phyloP scores from a whole-genome alignment of 495 filamentous ascomycete genomes.

The Neurospora terricola region DNA sequence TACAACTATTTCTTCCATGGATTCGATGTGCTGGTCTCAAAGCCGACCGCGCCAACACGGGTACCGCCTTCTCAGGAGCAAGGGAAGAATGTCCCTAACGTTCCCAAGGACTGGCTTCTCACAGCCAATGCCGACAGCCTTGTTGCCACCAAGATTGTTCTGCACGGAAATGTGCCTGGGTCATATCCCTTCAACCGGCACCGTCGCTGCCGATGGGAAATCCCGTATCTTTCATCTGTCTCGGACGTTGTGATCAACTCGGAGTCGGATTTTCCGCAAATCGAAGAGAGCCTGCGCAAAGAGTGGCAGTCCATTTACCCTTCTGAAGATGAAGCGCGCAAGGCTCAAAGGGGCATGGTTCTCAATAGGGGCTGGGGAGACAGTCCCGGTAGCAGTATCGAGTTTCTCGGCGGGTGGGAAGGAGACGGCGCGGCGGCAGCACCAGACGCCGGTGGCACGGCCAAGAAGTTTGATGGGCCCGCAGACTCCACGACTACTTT shows the following conservation, averaged over 20 bases:
- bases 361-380: conserved; percentile 85
- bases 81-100: conserved; percentile 3
- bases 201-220: conserved; percentile 78
- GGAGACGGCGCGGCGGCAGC: conserved; percentile 44
- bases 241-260: conserved; percentile 44
- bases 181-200: conserved; percentile 96
- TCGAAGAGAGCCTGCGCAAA: conserved; percentile 56
- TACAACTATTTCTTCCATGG: conserved; percentile 96
- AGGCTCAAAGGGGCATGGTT: conserved; percentile 69
- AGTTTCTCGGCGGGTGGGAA: conserved; percentile 85
- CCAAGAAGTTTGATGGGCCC: conserved; percentile 26
- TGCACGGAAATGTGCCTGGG: conserved; percentile 90
- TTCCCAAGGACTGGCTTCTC: conserved; percentile 28
- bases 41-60: conserved; percentile 52
- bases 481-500: conserved; percentile 76
- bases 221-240: conserved; percentile 43
- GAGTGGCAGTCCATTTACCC: conserved; percentile 60
- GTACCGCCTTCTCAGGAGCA: conserved; percentile 47
- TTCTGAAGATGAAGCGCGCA: conserved; percentile 49
- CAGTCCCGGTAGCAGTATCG: conserved; percentile 81
- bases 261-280: conserved; percentile 64
- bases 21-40: conserved; percentile 86
- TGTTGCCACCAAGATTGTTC: conserved; percentile 78
- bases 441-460: conserved; percentile 18
- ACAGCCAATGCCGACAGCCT: conserved; percentile 43